Conservation (phyloP, 2,329 filamentous ascomycete genomes). For the Apiospora marii region DNA sequence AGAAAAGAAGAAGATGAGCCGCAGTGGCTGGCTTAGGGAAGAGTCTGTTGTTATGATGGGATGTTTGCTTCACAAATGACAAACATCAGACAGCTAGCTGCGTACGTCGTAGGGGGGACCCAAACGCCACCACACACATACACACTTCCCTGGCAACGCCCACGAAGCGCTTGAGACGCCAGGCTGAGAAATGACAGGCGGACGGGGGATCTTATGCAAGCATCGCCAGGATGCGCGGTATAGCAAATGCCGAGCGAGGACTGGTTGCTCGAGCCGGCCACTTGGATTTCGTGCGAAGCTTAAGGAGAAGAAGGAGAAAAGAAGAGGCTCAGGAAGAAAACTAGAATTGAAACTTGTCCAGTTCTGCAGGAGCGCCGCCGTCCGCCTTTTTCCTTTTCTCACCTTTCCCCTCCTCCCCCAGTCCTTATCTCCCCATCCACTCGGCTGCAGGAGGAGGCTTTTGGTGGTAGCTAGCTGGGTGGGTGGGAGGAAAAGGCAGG, state of each 20-base stretch:
- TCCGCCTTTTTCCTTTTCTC: neutral
- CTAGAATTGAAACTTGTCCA: neutral
- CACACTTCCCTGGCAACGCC: neutral
- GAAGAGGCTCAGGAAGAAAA: conserved; percentile 2
- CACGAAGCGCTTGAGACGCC: conserved; percentile 1
- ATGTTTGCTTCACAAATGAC: conserved; percentile 4
- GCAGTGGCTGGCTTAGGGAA: neutral
- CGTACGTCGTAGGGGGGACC: neutral
- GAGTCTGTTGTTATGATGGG: neutral
- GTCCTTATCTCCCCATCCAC: neutral
- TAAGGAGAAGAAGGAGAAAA: neutral
- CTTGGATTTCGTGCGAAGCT: neutral
- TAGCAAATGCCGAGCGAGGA: neutral
- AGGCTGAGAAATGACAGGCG: neutral
- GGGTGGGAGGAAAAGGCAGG: neutral
- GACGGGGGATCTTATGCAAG: neutral
- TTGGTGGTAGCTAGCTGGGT: neutral
- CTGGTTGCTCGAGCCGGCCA: neutral
- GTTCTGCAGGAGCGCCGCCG: neutral
- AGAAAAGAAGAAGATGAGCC: neutral
- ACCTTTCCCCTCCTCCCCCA: too few relatives aligned
- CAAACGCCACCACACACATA: neutral
- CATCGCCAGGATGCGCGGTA: neutral
- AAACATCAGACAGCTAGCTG: neutral
- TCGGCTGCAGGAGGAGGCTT: neutral